phyloP scores from a whole-genome alignment of 495 filamentous ascomycete species.

The Xylaria longipes region DNA sequence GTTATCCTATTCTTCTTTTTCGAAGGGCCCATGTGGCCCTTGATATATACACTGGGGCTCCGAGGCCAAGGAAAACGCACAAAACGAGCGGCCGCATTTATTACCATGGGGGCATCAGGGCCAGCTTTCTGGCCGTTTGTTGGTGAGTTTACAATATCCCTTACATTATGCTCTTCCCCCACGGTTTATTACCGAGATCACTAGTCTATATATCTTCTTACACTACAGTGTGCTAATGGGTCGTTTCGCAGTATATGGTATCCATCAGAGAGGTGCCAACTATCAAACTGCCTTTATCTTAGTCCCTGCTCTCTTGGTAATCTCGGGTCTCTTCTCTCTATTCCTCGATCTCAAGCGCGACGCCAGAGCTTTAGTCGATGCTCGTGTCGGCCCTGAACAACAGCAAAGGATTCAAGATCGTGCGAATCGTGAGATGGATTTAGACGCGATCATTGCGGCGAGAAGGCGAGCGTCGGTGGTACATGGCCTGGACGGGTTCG shows the following conservation, averaged over 20 bases:
- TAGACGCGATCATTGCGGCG: conserved; percentile 39
- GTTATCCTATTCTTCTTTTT: conserved; percentile 69
- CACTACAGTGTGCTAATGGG: not conserved
- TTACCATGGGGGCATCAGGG: conserved; percentile 70
- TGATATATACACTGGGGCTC: conserved; percentile 71
- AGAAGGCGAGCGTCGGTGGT: conserved; percentile 36
- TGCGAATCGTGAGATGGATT: conserved; percentile 39
- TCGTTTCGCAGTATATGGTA: conserved; percentile 41
- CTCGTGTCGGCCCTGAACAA: conserved; percentile 37
- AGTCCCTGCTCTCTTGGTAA: conserved; percentile 43
- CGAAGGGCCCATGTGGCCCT: conserved; percentile 74
- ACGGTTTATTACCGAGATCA: not conserved
- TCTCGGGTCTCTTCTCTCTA: conserved; percentile 44
- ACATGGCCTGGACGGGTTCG: conserved; percentile 20
- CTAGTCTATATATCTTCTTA: not conserved
- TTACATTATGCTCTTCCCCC: not conserved
- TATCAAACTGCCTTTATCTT: conserved; percentile 46
- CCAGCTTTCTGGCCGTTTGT: conserved; percentile 73
- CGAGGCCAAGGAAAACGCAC: conserved; percentile 73
- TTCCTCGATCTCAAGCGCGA: conserved; percentile 48
- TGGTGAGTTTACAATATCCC: conserved; percentile 41
- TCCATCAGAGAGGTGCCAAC: conserved; percentile 38
- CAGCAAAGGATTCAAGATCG: conserved; percentile 39
- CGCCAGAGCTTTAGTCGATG: conserved; percentile 47
- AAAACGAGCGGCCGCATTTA: conserved; percentile 69